phyloP scores from a whole-genome alignment of 768 basidiomycete genomes.

The Panaeolus cyanescens region DNA sequence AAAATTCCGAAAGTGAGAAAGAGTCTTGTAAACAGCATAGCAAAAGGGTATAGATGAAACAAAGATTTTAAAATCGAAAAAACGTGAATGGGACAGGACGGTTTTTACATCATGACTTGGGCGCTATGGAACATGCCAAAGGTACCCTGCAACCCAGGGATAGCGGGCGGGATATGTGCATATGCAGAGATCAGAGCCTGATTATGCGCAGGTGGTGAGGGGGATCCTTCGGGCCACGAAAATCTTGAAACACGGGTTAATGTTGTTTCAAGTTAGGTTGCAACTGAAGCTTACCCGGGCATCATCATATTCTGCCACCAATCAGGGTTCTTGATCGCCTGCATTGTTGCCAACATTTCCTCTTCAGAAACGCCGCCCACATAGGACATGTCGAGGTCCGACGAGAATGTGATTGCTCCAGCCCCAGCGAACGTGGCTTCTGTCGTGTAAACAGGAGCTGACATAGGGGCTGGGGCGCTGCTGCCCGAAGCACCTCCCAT shows the following conservation, averaged over 20 bases:
- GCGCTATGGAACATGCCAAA: slow-evolving; percentile 31
- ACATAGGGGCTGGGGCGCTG: not conserved
- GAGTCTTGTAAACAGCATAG: not conserved
- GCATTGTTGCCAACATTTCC: slow-evolving; percentile 72
- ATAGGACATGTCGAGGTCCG: slow-evolving; percentile 39
- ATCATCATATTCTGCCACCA: slow-evolving; percentile 87
- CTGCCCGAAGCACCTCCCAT: slow-evolving; percentile 5
- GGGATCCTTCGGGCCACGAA: slow-evolving; percentile 38
- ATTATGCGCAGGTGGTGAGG: slow-evolving; percentile 28
- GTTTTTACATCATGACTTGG: slow-evolving; percentile 24
- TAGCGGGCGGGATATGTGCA: slow-evolving; percentile 12
- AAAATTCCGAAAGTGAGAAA: not conserved
- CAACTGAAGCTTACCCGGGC: slow-evolving; percentile 60
- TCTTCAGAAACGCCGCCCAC: slow-evolving; percentile 44
- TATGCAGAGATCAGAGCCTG: not conserved
- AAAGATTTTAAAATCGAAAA: not conserved
- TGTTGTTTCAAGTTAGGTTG: too few relatives aligned
- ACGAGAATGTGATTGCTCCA: slow-evolving; percentile 43
- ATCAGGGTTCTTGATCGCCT: slow-evolving; percentile 65
- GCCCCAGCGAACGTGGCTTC: slow-evolving; percentile 49
- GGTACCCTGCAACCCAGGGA: slow-evolving; percentile 18
- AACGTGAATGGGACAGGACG: not conserved
- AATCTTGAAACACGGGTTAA: slow-evolving; percentile 23
- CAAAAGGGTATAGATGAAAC: not conserved
- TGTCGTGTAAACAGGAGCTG: slow-evolving; percentile 38